phyloP scores from a whole-genome alignment of 192 early-diverging fungal species.

The Spinellus fusiger region DNA sequence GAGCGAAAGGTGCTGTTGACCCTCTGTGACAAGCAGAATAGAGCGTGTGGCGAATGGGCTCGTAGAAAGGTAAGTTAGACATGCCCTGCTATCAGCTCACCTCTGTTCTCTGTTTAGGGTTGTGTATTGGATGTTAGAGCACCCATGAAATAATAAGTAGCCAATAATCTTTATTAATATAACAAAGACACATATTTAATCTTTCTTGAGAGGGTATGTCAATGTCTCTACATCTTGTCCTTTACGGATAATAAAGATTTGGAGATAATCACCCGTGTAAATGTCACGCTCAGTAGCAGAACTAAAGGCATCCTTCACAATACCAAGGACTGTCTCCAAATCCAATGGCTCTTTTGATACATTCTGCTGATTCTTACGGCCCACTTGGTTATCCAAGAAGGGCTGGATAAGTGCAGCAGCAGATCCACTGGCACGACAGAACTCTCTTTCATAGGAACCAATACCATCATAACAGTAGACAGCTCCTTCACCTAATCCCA shows the following conservation, averaged over 20 bases:
- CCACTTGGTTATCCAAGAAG: constrained; percentile 95
- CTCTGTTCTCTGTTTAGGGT: neutral
- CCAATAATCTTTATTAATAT: neutral
- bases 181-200: constrained; percentile 48
- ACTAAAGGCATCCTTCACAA: constrained; percentile 95
- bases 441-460: constrained; percentile 80
- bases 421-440: constrained; percentile 73
- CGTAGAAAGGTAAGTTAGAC: constrained; percentile 12
- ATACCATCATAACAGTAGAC: constrained; percentile 92
- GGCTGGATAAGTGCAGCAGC: constrained; percentile 91
- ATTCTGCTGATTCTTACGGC: constrained; percentile 60
- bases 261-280: constrained; percentile 93
- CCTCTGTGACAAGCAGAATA: constrained; percentile 38
- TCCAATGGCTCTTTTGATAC: constrained; percentile 32
- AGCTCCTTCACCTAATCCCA: constrained; percentile 66
- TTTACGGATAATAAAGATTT: constrained; percentile 83
- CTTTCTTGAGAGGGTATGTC: constrained; percentile 79
- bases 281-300: constrained; percentile 97
- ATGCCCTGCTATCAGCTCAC: neutral
- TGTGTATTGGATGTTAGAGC: constrained; percentile 29
- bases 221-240: constrained; percentile 66
- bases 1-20: constrained; percentile 39
- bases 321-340: constrained; percentile 60
- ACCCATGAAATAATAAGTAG: constrained; percentile 26
- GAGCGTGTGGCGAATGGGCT: constrained; percentile 35